Evolutionary conservation across 1,284 basidiomycete species (phyloP).

Genomic region (Termitomyces sp.): DNA sequence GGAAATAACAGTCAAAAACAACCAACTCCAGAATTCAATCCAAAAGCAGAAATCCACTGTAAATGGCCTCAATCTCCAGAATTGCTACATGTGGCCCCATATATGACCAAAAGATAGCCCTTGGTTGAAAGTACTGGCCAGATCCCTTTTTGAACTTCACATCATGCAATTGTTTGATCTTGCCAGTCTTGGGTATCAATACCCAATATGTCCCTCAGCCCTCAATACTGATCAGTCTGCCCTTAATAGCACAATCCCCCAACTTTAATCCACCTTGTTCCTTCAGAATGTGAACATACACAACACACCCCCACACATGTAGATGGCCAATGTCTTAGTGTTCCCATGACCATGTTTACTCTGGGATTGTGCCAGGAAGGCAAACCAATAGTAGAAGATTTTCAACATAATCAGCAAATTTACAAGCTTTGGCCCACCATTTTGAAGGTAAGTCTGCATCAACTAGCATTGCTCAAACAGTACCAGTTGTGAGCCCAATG

Average conservation of each 20-base stretch:
- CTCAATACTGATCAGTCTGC: conserved; percentile 4
- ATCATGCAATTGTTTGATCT: background rate
- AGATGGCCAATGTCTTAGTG: background rate
- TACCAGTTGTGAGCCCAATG: background rate
- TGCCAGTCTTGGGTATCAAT: conserved; percentile 9
- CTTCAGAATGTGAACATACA: background rate
- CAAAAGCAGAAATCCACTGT: too few relatives aligned
- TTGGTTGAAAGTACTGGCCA: background rate
- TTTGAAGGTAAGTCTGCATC: background rate
- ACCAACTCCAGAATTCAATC: too few relatives aligned
- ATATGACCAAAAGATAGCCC: too few relatives aligned
- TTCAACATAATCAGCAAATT: conserved; percentile 7
- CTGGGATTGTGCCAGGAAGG: background rate
- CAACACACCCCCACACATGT: background rate
- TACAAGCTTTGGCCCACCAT: conserved; percentile 12
- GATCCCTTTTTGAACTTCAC: background rate
- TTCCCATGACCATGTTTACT: background rate
- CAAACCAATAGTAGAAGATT: background rate
- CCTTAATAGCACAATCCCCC: background rate
- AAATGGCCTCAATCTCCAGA: too few relatives aligned
- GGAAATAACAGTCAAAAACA: too few relatives aligned
- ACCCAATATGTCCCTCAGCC: conserved; percentile 7
- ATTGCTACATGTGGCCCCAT: too few relatives aligned
- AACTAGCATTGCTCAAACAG: background rate
- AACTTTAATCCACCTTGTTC: conserved; percentile 4